phyloP scores from a whole-genome alignment of 352 stramenopile genomes.

The Globisporangium parvum region DNA sequence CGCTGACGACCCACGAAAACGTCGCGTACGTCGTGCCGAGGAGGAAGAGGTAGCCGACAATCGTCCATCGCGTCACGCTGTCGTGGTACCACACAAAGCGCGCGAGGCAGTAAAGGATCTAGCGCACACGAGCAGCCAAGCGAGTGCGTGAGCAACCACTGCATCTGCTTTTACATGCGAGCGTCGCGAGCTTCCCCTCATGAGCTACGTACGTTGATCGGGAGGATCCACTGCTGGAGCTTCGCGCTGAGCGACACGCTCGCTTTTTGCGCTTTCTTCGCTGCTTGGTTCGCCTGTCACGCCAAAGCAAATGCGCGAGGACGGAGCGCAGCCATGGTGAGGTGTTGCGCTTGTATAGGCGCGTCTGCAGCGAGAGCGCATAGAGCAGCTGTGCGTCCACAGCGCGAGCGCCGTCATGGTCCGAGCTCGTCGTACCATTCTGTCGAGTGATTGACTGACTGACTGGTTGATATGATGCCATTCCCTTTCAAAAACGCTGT shows the following conservation, averaged over 20 bases:
- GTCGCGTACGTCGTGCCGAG: constrained; percentile 62
- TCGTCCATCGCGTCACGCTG: constrained; percentile 62
- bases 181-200: neutral
- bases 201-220: constrained; percentile 51
- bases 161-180: neutral
- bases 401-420: no score
- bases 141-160: neutral
- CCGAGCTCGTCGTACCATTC: no score
- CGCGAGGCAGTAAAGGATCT: constrained; percentile 71
- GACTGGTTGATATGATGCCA: no score
- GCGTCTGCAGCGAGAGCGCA: no score
- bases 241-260: constrained; percentile 61
- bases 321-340: neutral
- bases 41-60: constrained; percentile 64
- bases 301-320: neutral
- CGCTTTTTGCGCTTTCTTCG: constrained; percentile 76
- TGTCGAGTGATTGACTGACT: no score
- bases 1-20: constrained; percentile 77
- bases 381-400: no score
- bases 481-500: no score
- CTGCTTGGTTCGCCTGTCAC: constrained; percentile 70
- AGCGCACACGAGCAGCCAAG: neutral
- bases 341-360: neutral
- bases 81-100: constrained; percentile 68
- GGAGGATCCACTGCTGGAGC: constrained; percentile 74